phyloP scores from a whole-genome alignment of 257 asterid genomes.

The Ehretia macrophylla region DNA sequence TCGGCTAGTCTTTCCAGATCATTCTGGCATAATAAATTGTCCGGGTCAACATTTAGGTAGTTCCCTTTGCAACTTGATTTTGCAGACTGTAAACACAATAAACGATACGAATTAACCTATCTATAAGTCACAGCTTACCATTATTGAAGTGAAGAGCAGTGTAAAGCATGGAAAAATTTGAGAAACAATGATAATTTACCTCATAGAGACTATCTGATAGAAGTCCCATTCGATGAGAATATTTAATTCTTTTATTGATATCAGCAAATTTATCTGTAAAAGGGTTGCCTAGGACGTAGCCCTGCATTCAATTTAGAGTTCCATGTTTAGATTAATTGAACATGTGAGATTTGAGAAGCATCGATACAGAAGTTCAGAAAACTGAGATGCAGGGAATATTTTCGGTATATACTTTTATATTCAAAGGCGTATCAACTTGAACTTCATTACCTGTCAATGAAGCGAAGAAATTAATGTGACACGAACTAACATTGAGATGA shows the following conservation, averaged over 20 bases:
- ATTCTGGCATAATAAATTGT: not conserved
- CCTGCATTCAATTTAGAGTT: conserved; percentile 5
- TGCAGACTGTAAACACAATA: conserved; percentile 7
- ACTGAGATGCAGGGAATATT: no score
- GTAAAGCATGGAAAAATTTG: no score
- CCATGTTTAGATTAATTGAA: not conserved
- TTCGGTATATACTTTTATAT: conserved; percentile 12
- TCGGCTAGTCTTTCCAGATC: conserved; percentile 15
- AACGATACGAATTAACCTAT: no score
- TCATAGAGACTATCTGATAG: conserved; percentile 9
- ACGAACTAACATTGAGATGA: no score
- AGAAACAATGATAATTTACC: no score
- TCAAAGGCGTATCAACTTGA: not conserved
- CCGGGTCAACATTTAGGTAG: not conserved
- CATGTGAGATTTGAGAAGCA: no score
- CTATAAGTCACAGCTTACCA: no score
- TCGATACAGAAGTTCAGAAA: no score
- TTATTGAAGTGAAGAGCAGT: no score
- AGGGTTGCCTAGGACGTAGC: conserved; percentile 13
- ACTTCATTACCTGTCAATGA: conserved; percentile 2
- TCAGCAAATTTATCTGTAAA: conserved; percentile 1
- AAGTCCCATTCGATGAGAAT: conserved; percentile 7
- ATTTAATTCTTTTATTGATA: conserved; percentile 1
- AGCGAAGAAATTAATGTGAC: not conserved
- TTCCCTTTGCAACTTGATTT: conserved; percentile 13